phyloP scores from a whole-genome alignment of 805 yeast species.

The Metschnikowia hibisci region DNA sequence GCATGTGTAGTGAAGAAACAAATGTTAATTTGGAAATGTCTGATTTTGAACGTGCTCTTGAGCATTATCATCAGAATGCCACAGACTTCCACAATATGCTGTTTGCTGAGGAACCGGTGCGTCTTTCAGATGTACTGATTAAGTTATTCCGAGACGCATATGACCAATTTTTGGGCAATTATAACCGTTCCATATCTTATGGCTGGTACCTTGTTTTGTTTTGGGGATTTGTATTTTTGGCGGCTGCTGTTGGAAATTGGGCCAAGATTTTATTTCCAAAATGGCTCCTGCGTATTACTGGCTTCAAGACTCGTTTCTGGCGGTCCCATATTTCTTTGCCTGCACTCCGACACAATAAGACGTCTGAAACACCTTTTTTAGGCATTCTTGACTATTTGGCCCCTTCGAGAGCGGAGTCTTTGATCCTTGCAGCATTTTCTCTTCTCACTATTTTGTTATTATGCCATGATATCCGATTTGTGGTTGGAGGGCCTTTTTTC shows the following conservation, averaged over 20 bases:
- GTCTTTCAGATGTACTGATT: constrained; percentile 22
- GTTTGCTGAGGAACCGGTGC: constrained; percentile 20
- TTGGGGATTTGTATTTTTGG: constrained; percentile 28
- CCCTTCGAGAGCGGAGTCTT: constrained; percentile 16
- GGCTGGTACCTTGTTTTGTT: constrained; percentile 28
- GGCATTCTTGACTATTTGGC: constrained; percentile 27
- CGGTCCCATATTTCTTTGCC: constrained; percentile 38
- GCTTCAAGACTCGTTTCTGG: constrained; percentile 28
- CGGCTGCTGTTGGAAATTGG: constrained; percentile 33
- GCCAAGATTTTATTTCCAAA: constrained; percentile 26
- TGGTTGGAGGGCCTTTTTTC: constrained; percentile 15
- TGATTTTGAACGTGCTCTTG: constrained; percentile 21
- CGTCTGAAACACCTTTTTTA: constrained; percentile 23
- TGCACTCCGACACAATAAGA: constrained; percentile 30
- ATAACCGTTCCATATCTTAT: constrained; percentile 37
- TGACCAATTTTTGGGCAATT: constrained; percentile 39
- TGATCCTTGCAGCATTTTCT: constrained; percentile 9
- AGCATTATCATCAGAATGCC: constrained; percentile 7
- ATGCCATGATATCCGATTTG: constrained; percentile 10
- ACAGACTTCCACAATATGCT: neutral
- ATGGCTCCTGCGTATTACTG: constrained; percentile 19
- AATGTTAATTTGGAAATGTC: constrained; percentile 21
- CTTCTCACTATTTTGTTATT: constrained; percentile 3
- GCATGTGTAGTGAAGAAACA: constrained; percentile 22
- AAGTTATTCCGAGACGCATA: constrained; percentile 24